A percentile compares a stretch with the other conserved stretches of the same genome.
Conservation (phyloP, 2,329 filamentous ascomycete genomes). For the Aureobasidium melanogenum region DNA sequence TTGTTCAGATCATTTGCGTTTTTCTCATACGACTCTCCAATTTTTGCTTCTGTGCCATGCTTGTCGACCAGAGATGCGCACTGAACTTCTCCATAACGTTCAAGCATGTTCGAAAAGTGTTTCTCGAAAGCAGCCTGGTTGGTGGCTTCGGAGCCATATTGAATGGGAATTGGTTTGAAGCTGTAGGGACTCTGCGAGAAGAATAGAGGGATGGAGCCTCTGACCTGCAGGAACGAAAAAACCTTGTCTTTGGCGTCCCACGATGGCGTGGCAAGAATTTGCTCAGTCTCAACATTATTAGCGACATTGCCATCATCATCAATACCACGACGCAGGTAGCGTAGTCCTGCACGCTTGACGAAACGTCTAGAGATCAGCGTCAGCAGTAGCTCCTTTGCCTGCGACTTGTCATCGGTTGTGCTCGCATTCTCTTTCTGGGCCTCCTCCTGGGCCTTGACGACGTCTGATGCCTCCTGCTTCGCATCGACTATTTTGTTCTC, state of each 20-base stretch:
- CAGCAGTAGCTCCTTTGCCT: conserved; percentile 54
- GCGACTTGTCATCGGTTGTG: conserved; percentile 9
- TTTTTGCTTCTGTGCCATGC: conserved; percentile 67
- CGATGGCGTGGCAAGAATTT: conserved; percentile 66
- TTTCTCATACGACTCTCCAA: conserved; percentile 69
- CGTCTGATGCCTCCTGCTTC: conserved; percentile 16
- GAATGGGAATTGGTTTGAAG: conserved; percentile 73
- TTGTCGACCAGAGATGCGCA: conserved; percentile 83
- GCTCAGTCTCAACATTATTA: conserved; percentile 91
- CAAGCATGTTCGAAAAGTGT: conserved; percentile 64
- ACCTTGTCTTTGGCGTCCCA: conserved; percentile 56
- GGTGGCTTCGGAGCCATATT: conserved; percentile 70
- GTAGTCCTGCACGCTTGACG: conserved; percentile 72
- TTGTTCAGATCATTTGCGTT: conserved; percentile 60
- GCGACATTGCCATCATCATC: conserved; percentile 84
- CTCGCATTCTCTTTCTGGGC: conserved; percentile 13
- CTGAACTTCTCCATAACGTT: conserved; percentile 68
- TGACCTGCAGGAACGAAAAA: conserved; percentile 77
- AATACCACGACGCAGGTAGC: conserved; percentile 82
- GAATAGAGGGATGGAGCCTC: conserved; percentile 88
- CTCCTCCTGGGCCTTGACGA: conserved; percentile 15
- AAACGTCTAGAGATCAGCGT: conserved; percentile 88
- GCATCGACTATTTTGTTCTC: conserved; percentile 23
- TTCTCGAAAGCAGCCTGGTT: conserved; percentile 71
- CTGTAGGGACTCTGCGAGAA: conserved; percentile 94